phyloP scores from a whole-genome alignment of 345 rosid species.

The Eucalyptus pauciflora region DNA sequence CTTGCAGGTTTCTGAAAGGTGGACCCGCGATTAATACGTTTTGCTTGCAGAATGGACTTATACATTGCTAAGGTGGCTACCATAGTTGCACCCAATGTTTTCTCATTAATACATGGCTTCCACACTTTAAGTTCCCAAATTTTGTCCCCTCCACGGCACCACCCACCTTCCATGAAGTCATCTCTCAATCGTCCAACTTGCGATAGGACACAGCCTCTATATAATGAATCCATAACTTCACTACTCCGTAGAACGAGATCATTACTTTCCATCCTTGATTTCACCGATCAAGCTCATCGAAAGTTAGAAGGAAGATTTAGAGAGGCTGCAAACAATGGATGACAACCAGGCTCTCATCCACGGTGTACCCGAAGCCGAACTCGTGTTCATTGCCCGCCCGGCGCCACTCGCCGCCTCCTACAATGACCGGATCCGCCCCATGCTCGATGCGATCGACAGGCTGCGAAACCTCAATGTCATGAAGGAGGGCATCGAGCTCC shows the following conservation, averaged over 20 bases:
- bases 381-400: neutral
- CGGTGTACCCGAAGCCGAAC: neutral
- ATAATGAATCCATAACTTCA: neutral
- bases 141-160: too few relatives aligned
- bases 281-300: neutral
- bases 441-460: conserved; percentile 23
- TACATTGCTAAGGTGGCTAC: too few relatives aligned
- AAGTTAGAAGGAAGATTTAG: neutral
- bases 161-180: too few relatives aligned
- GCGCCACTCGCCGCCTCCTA: conserved; percentile 3
- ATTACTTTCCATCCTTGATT: neutral
- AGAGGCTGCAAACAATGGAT: neutral
- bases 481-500: conserved; percentile 49
- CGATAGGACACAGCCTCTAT: neutral
- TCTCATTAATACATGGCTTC: too few relatives aligned
- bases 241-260: too few relatives aligned
- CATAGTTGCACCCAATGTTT: too few relatives aligned
- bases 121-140: too few relatives aligned
- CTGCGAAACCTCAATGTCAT: conserved; percentile 11
- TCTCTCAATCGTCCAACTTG: too few relatives aligned
- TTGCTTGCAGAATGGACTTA: too few relatives aligned
- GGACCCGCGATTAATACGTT: too few relatives aligned
- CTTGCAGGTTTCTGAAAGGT: too few relatives aligned
- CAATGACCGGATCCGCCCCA: conserved; percentile 29
- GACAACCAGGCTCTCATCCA: neutral